phyloP scores from a whole-genome alignment of 2,329 filamentous ascomycete species.

The Aspergillus sp. region DNA sequence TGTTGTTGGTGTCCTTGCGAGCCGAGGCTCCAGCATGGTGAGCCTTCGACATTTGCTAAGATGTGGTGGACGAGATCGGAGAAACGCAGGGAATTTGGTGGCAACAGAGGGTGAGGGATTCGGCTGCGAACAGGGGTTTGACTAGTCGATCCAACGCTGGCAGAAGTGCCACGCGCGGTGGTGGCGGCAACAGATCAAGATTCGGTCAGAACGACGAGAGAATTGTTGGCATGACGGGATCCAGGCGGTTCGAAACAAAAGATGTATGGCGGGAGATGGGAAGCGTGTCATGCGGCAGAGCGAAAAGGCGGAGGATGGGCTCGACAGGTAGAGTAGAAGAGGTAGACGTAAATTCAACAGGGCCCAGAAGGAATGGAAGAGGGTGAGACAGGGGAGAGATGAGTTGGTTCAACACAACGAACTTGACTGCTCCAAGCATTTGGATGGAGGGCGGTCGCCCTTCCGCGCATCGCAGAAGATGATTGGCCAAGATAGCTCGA shows the following conservation, averaged over 20 bases:
- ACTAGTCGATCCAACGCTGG: too few relatives aligned
- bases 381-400: neutral
- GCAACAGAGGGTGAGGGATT: neutral
- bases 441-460: too few relatives aligned
- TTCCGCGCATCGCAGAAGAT: neutral
- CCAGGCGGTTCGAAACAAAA: neutral
- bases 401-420: neutral
- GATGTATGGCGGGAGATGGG: neutral
- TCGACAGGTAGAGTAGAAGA: too few relatives aligned
- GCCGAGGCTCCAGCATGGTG: conserved; percentile 9
- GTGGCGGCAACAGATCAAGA: neutral
- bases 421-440: too few relatives aligned
- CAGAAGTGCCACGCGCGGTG: too few relatives aligned
- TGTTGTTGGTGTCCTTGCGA: conserved; percentile 8
- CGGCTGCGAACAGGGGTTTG: neutral
- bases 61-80: neutral
- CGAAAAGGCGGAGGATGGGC: neutral
- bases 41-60: conserved; percentile 13
- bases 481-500: neutral
- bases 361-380: neutral
- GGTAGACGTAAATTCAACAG: neutral
- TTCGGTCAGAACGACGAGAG: neutral
- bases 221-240: neutral
- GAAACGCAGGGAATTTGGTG: neutral
- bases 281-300: neutral